phyloP scores from a whole-genome alignment of 1,139 yeast species.

The Hansenula anomala region DNA sequence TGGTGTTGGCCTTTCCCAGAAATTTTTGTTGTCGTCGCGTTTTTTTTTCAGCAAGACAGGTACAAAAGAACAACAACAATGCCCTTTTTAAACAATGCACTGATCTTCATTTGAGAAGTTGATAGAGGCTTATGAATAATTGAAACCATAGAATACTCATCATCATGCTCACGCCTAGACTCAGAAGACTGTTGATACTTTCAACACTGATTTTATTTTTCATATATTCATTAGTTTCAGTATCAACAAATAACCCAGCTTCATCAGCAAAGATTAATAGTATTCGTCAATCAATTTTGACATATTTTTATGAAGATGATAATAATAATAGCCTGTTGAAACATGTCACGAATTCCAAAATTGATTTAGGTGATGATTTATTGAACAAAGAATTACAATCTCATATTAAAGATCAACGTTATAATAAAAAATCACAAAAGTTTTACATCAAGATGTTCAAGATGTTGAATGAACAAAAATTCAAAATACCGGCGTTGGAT shows the following conservation, averaged over 20 bases:
- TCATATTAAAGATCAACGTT: conserved; percentile 4
- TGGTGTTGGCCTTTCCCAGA: too few species aligned
- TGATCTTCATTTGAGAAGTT: too few species aligned
- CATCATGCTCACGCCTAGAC: conserved; percentile 4
- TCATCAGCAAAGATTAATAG: neutral
- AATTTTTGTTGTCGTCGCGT: too few species aligned
- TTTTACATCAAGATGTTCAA: conserved; percentile 13
- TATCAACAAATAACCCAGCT: neutral
- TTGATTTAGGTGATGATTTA: neutral
- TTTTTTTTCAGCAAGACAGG: too few species aligned
- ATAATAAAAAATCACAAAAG: conserved; percentile 8
- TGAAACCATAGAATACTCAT: too few species aligned
- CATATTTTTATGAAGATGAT: conserved; percentile 3
- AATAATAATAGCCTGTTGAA: neutral
- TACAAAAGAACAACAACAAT: too few species aligned
- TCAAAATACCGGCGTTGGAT: conserved; percentile 9
- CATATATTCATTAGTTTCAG: conserved; percentile 5
- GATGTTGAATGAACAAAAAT: conserved; percentile 8
- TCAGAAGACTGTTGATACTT: conserved; percentile 6
- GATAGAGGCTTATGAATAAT: too few species aligned
- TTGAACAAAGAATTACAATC: conserved; percentile 2
- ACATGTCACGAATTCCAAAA: neutral
- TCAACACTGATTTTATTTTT: neutral
- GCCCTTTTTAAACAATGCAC: too few species aligned
- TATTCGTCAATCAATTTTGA: neutral